These are phyloP conservation scores for Ophiosphaerella korrae DNA, from an alignment of 2,329 filamentous ascomycete genomes.

Conservation along the genomic window DNA sequence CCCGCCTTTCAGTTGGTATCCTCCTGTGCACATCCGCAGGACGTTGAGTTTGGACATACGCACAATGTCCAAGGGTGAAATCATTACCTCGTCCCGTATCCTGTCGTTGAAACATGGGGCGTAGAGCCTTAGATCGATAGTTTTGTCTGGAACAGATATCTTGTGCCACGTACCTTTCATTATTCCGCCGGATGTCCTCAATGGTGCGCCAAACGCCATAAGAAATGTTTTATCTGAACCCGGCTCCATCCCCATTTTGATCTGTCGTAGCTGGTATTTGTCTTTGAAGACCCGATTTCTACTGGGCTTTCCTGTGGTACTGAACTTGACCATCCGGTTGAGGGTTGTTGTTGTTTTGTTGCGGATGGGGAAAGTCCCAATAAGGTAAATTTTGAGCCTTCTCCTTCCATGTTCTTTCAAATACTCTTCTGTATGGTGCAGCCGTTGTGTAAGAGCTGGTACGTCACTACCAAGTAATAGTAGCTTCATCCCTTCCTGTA, in stretches of 20 bases:
- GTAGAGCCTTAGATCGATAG: too few relatives aligned
- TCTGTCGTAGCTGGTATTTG: background rate
- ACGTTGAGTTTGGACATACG: too few relatives aligned
- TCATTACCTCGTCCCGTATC: too few relatives aligned
- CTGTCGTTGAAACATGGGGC: too few relatives aligned
- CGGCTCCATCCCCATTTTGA: background rate
- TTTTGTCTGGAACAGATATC: too few relatives aligned
- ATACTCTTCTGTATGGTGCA: background rate
- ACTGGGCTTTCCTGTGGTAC: background rate
- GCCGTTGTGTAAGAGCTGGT: background rate
- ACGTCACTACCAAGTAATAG: constrained; percentile 1
- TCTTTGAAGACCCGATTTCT: background rate
- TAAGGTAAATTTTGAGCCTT: constrained; percentile 3
- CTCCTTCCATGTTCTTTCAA: background rate
- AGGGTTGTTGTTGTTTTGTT: background rate
- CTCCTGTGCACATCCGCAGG: too few relatives aligned
- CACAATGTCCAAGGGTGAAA: too few relatives aligned
- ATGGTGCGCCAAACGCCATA: background rate
- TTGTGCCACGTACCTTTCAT: too few relatives aligned
- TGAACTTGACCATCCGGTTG: background rate
- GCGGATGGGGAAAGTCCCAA: background rate
- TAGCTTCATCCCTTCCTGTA: constrained; percentile 2
- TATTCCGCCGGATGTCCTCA: too few relatives aligned
- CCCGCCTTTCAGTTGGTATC: too few relatives aligned
- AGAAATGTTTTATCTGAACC: background rate